Base-by-base conservation (phyloP, 495 filamentous ascomycete species). In the Lasiosphaeria miniovina region DNA sequence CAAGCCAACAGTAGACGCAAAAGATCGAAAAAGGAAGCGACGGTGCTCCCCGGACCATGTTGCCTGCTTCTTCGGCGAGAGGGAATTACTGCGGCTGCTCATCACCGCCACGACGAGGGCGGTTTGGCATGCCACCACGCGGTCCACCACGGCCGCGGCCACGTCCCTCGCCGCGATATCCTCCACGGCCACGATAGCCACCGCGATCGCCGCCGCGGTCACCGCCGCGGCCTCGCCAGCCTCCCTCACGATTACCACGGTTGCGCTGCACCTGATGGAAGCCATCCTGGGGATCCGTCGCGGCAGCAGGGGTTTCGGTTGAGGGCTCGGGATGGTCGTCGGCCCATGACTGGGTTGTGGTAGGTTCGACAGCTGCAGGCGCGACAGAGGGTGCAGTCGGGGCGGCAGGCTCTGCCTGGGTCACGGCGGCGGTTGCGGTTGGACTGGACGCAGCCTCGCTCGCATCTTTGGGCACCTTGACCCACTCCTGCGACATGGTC, bases 361-460 rank as follows among this genome's bases (percentile, higher is more conserved):
- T 34, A 2, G 60, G 35, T 15, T 49, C 53, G 14, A 49, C 35
- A 17, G 50, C 68, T 36, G 74, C 68, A 35, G 82, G 75, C 17
- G 82, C 84, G 17, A 36, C 41, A 43, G 33, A 55, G 14, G 63
- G 8, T 6, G 56, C 36, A 9, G 50, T 41, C 14, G 36, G 55
- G n/a, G 60, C 14, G 53, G 72, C 69, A 46, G 74, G 70, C 33
- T 82, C 75, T 24, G 82, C 84, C 32, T 86, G 80, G 7, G 60
- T 59, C 41, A 74, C 70, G 38, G 74, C 80, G 7, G 59, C 58
- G 36, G 74, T 70, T 36, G 75, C 80, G 11, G 59, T 86, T 9
- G 84, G 83, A 15, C 83, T 81, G 62, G 80, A 86, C 51, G 94
- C 91, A 11, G 88, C 88, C 72, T 95, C 90, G 40, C 84, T 76